Percentiles rank a stretch among this genome's conserved stretches.
phyloP scores from a whole-genome alignment of 495 filamentous ascomycete genomes.

The Collariella sp. region DNA sequence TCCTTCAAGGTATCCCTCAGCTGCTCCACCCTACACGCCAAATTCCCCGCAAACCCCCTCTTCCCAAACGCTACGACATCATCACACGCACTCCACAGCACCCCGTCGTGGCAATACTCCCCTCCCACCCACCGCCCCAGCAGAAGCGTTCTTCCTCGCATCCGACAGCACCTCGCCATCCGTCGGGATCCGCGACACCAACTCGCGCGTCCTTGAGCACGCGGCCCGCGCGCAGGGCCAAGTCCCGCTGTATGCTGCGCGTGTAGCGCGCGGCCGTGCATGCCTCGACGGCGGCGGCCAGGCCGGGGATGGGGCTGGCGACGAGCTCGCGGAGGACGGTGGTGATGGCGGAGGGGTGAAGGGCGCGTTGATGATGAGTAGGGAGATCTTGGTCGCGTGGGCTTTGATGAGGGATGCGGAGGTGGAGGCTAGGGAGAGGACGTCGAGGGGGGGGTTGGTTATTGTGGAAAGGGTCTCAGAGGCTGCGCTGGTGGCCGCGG shows the following conservation, averaged over 20 bases:
- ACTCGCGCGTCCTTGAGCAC: constrained; percentile 40
- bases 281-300: constrained; percentile 60
- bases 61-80: constrained; percentile 49
- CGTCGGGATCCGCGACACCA: constrained; percentile 39
- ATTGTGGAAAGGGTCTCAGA: neutral
- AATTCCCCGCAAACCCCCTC: constrained; percentile 56
- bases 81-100: constrained; percentile 69
- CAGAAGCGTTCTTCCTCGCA: constrained; percentile 35
- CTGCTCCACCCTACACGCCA: constrained; percentile 53
- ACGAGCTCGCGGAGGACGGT: constrained; percentile 58
- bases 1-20: constrained; percentile 67
- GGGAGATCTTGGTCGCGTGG: constrained; percentile 76
- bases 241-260: constrained; percentile 47
- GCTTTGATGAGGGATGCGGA: constrained; percentile 61
- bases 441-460: constrained; percentile 30
- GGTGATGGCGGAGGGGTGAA: constrained; percentile 67
- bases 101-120: constrained; percentile 53
- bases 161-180: constrained; percentile 38
- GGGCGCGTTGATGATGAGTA: constrained; percentile 74
- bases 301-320: constrained; percentile 56
- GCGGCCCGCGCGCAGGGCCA: constrained; percentile 37
- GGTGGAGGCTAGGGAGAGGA: constrained; percentile 50
- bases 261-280: constrained; percentile 52
- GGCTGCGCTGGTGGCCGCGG: neutral
- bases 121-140: constrained; percentile 29